phyloP scores from a whole-genome alignment of 1,139 yeast genomes.

The Pneumocystis oryctolagi region DNA sequence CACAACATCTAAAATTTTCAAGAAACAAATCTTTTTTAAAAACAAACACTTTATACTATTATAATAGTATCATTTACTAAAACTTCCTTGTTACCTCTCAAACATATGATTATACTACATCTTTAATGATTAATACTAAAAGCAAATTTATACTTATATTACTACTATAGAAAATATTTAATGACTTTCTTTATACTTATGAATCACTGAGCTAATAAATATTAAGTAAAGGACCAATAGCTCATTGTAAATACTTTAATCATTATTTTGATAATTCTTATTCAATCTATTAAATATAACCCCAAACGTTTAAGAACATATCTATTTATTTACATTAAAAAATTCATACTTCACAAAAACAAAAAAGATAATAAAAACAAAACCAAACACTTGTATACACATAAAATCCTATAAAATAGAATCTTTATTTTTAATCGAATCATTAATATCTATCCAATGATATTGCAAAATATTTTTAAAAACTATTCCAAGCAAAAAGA shows the following conservation, averaged over 20 bases:
- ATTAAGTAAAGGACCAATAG: too few relatives aligned
- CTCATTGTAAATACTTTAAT: conserved; percentile 74
- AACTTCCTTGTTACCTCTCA: conserved; percentile 31
- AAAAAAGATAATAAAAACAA: not conserved
- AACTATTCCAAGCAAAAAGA: conserved; percentile 5
- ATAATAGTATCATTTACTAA: not conserved
- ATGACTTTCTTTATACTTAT: too few relatives aligned
- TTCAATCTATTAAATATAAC: conserved; percentile 61
- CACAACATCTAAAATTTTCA: conserved; percentile 82
- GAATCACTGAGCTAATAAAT: too few relatives aligned
- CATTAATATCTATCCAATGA: conserved; percentile 71
- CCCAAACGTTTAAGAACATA: conserved; percentile 36
- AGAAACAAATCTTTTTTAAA: conserved; percentile 78
- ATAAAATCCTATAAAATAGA: too few relatives aligned
- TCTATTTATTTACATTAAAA: conserved; percentile 14
- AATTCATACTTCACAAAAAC: conserved; percentile 1
- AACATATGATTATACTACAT: conserved; percentile 76
- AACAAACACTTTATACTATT: conserved; percentile 48
- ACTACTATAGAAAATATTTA: not conserved
- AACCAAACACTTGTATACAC: conserved; percentile 9
- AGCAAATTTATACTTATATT: conserved; percentile 71
- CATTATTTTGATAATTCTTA: conserved; percentile 47
- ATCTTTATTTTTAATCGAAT: conserved; percentile 58
- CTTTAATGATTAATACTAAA: conserved; percentile 70
- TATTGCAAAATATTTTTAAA: conserved; percentile 35